A percentile compares a stretch with the other conserved stretches of the same genome.
Conservation (phyloP, 2,329 filamentous ascomycete genomes). For the Alternaria incomplexa region DNA sequence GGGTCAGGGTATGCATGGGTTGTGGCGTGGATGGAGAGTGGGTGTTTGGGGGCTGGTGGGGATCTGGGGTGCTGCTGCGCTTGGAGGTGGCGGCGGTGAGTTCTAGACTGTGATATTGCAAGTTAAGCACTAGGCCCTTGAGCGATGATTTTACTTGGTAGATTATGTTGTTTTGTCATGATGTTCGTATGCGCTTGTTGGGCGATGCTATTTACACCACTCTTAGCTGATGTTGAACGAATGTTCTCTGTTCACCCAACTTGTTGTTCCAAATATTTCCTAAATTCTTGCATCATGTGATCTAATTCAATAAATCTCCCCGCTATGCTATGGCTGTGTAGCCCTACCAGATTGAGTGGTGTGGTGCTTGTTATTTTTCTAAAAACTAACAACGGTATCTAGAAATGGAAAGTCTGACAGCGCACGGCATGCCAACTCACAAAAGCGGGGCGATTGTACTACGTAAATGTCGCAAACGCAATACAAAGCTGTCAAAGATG, state of each 20-base stretch:
- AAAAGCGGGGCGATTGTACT: not conserved
- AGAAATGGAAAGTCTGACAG: not conserved
- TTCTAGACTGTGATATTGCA: constrained; percentile 20
- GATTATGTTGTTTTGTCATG: not conserved
- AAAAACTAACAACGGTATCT: not conserved
- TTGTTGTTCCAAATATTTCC: not conserved
- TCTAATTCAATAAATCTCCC: not conserved
- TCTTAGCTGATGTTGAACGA: not conserved
- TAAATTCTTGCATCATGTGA: not conserved
- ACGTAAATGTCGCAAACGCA: not conserved
- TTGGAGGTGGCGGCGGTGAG: constrained; percentile 52
- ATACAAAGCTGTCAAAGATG: not conserved
- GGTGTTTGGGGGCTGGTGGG: constrained; percentile 79
- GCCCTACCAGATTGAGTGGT: not conserved
- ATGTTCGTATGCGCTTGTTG: not conserved
- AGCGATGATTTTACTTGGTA: not conserved
- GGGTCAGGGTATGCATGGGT: constrained; percentile 71
- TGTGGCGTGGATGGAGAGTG: constrained; percentile 78
- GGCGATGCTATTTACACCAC: constrained; percentile 6
- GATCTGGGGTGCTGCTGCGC: constrained; percentile 72
- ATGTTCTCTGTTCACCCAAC: not conserved
- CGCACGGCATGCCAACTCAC: not conserved
- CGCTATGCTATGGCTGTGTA: not conserved
- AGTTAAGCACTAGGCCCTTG: not conserved
- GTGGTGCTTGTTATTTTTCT: not conserved